These are phyloP conservation scores for Solanum chilense DNA, from an alignment of 257 asterid genomes.

Conservation along the genomic window DNA sequence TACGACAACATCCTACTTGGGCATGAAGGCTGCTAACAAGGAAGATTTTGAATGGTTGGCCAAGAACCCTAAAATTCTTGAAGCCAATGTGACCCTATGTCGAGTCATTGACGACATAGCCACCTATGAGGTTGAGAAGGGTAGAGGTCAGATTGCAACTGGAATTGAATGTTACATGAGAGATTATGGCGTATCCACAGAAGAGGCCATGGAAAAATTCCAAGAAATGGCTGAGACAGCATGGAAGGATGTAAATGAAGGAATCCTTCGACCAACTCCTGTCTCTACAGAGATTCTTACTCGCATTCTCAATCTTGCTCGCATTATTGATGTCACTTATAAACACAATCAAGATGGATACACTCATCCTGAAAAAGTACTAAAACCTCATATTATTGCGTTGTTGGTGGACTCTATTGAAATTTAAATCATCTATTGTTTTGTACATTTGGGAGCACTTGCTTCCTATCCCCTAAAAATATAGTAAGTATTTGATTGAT, in stretches of 20 bases:
- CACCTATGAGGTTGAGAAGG: slow-evolving; percentile 23
- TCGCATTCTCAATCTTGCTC: no score
- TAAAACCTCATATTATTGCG: no score
- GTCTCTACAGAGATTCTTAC: no score
- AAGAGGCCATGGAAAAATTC: no score
- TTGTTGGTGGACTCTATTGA: no score
- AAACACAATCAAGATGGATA: no score
- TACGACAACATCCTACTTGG: slow-evolving; percentile 22
- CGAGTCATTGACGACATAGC: neutral
- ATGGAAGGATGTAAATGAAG: no score
- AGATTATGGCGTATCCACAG: neutral
- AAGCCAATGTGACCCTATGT: neutral
- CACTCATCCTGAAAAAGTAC: no score
- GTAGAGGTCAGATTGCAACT: slow-evolving; percentile 34
- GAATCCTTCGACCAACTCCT: no score
- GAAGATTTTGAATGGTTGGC: neutral
- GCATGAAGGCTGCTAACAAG: neutral
- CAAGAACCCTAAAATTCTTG: neutral
- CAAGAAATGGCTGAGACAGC: no score
- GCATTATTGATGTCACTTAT: no score
- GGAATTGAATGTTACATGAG: slow-evolving; percentile 48
- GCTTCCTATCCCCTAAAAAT: neutral
- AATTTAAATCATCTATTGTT: neutral
- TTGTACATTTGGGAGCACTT: neutral
- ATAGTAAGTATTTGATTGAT: neutral